Base-by-base conservation (phyloP, 306 rosid genomes). In the Cercis canadensis region DNA sequence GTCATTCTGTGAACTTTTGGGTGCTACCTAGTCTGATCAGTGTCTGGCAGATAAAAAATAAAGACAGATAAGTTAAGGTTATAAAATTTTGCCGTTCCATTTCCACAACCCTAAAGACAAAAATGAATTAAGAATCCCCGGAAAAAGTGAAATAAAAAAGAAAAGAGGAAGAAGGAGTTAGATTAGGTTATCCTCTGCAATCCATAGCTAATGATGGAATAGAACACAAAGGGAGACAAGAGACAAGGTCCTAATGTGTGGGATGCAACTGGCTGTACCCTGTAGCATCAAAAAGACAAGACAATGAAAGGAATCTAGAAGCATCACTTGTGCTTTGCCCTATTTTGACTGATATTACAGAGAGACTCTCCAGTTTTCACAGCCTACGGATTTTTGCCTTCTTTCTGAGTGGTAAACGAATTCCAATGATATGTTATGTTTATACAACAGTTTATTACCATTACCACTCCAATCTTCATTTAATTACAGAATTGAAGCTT, bases 331-430 rank as follows among this genome's bases (percentile, higher is more conserved):
- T 51, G 74, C 65, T 64, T 32, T 24, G 29, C 29, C 29, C 29
- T 24, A 24, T 40, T 80, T 74, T 69, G 58, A 80, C 74, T 69
- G 50, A 57, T 14, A 46, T 73, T 51, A 62, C 67, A 74, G 71
- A 21, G 57, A 11, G 47, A 68, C 58, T 37, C 62, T 59, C 53
- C 65, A 40, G 32, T 24, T 24, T 24, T 24, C 29, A 24, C 29
- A 24, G 7, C 37, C 49, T 40, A 4, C 47, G 47, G 5, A 49
- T 29, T 52, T 29, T n/a, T n/a, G n/a, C n/a, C n/a, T n/a, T n/a
- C n/a, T n/a, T n/a, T n/a, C n/a, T n/a, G n/a, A n/a, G n/a, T n/a
- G n/a, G 71, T 53, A 41, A 3, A 24, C 55, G 11, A 53, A 52
- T 62, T 41, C 33, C 60, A 74, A 39, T 18, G 34, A 65, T 47